Base-by-base conservation (phyloP, 2,329 filamentous ascomycete species). In the Fusarium sp. region DNA sequence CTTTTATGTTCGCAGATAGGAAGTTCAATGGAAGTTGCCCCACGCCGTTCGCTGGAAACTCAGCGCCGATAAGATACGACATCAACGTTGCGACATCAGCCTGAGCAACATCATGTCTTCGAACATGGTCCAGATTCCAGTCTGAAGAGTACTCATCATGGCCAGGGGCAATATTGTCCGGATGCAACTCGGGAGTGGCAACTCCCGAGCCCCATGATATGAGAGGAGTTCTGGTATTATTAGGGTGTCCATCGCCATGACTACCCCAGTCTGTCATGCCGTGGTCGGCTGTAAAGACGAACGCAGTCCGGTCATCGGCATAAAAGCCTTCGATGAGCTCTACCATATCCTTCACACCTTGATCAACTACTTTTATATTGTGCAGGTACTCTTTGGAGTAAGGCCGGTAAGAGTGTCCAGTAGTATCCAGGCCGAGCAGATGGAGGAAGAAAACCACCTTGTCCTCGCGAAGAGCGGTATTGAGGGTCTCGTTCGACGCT, bases 191-290 rank as follows among this genome's bases (percentile, higher is more conserved):
- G 2, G 96, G 96, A 73, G 89, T 88, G 7, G 95, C 94, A 44
- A 98, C 90, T 14, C 96, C 96, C 61, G 96, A 94, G 17, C 96
- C 96, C 96, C 96, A 99, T 6, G 89, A 91, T 75, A 99, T 94
- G 38, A 99, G 85, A 2, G 96, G 96, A 2, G 96, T 99, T 57
- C 96, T 90, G 7, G 96, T 99, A 79, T 98, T 99, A 82, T 99
- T 94, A 1, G 96, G 96, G 82, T 99, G 95, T 13, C 96, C 96
- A 81, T 99, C 96, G 42, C 97, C 97, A 81, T 99, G 97, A 77
- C 95, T 98, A n/a, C 97, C 96, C 92, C 93, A 98, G 82, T 99
- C 96, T 79, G 94, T 98, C 96, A 99, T 99, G 24, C 96, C 96
- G 82, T 99, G 96, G 80, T 99, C 96, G 13, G 96, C 96, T 3